These are phyloP conservation scores for Cadophora gregata DNA, from an alignment of 2,329 filamentous ascomycete species.

Conservation along the genomic window DNA sequence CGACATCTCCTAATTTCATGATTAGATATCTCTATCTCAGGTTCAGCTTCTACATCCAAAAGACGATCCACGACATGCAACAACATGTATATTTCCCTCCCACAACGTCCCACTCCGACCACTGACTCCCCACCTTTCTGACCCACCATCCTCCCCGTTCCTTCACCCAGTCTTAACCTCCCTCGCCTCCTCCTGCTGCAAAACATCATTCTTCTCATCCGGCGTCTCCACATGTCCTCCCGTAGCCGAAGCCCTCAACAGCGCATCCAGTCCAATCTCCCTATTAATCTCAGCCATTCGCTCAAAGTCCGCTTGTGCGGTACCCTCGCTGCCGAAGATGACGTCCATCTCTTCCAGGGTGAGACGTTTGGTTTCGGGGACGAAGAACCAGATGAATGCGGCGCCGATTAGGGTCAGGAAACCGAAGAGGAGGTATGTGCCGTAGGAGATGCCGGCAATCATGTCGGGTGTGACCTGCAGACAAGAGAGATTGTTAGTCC, in stretches of 20 bases:
- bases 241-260: slow-evolving; percentile 19
- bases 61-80: no score
- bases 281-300: slow-evolving; percentile 76
- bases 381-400: slow-evolving; percentile 55
- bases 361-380: slow-evolving; percentile 60
- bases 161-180: no score
- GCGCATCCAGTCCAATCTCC: slow-evolving; percentile 66
- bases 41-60: no score
- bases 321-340: slow-evolving; percentile 70
- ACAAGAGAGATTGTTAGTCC: slow-evolving; percentile 10
- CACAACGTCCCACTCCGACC: no score
- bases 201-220: slow-evolving; percentile 21
- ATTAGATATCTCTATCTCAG: no score
- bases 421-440: slow-evolving; percentile 76
- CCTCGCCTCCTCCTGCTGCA: slow-evolving; percentile 19
- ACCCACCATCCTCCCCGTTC: no score
- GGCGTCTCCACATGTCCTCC: background rate
- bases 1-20: no score
- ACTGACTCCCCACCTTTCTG: no score
- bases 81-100: no score
- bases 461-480: slow-evolving; percentile 71
- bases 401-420: slow-evolving; percentile 67
- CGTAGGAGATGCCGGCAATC: slow-evolving; percentile 67
- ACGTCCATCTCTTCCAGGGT: slow-evolving; percentile 66
- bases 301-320: slow-evolving; percentile 69